Evolutionary conservation across 2,329 filamentous ascomycete genomes (phyloP), one percentile per base, ranked within the genome.

Genomic region (Penicillium corylophilum): DNA sequence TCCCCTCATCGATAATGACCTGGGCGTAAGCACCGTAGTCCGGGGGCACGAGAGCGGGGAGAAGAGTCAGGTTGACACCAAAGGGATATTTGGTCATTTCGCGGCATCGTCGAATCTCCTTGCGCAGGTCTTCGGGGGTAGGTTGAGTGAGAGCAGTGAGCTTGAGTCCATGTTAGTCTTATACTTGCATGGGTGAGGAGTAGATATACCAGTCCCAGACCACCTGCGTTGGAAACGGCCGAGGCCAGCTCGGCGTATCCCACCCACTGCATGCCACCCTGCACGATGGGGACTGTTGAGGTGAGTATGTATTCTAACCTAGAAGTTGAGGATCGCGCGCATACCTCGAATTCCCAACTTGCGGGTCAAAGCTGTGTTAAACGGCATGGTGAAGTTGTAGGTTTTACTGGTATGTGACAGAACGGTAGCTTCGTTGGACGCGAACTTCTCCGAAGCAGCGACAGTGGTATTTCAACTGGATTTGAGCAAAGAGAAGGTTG

Each of bases 11-110:
- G 68, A 99, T 92, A 68, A 95, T 86, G 48, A 92, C 89, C 74
- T 90, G 89, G 24, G 93, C 90, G 75, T 95, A 99, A 55, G 90
- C 93, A 56, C 77, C 83, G 73, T 99, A 99, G 80, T 97, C 87
- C 5, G 94, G 94, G 6, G 94, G 90, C 9, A 90, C 86, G 64
- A 97, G 82, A 50, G 92, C 83, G 24, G 94, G 94, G 41, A 97
- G 86, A 56, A 97, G 86, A 8, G 94, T 99, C 62, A 97, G 83
- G 77, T 99, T 99, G 64, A 97, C 93, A 66, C 82, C 94, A 73
- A 99, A 97, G 39, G 77, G 77, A 56, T 76, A 75, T 42, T 74
- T 73, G 56, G 78, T 79, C 67, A 97, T 84, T 59, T 80, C 83
- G 63, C 86, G 87, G 80, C 90, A 95, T 76, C 84, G 86, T 58